These are phyloP conservation scores for Cercospora janseana DNA, from an alignment of 2,329 filamentous ascomycete genomes.

Conservation along the genomic window DNA sequence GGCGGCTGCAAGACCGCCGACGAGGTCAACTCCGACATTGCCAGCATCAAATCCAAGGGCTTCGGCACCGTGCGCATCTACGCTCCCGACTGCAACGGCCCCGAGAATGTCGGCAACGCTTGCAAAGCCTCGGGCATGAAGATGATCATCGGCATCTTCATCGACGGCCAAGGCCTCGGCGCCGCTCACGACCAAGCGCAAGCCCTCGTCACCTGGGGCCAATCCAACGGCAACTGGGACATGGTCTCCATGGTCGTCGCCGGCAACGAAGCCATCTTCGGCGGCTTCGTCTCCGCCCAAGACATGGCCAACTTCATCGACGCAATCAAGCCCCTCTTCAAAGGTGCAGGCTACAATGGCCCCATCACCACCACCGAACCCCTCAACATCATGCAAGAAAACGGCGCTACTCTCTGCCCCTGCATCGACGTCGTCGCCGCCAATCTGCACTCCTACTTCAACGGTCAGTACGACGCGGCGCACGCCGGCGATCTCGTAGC, in stretches of 20 bases:
- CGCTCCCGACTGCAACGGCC: conserved; percentile 84
- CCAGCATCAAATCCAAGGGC: conserved; percentile 44
- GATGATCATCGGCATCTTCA: conserved; percentile 85
- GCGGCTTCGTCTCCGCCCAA: conserved; percentile 62
- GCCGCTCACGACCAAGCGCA: conserved; percentile 64
- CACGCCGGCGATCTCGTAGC: conserved; percentile 74
- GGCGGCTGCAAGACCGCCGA: conserved; percentile 45
- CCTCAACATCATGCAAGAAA: conserved; percentile 69
- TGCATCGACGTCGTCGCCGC: conserved; percentile 75
- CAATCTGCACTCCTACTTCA: conserved; percentile 97
- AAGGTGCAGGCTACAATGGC: conserved; percentile 59
- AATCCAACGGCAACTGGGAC: conserved; percentile 60
- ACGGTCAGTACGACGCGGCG: conserved; percentile 61
- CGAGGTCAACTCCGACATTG: conserved; percentile 44
- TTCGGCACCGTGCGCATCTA: conserved; percentile 77
- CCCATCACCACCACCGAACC: conserved; percentile 84
- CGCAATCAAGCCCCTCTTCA: conserved; percentile 63
- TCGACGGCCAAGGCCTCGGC: conserved; percentile 64
- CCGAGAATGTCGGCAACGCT: conserved; percentile 70
- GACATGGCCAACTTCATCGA: conserved; percentile 70
- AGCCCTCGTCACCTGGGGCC: conserved; percentile 72
- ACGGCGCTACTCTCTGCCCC: conserved; percentile 63
- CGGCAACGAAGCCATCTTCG: conserved; percentile 87
- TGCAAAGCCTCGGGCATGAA: conserved; percentile 66
- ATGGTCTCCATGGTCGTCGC: conserved; percentile 77